A percentile compares a stretch with the other conserved stretches of the same genome.
Evolutionary conservation across 106 monocot species (phyloP).

Genomic region (Dioscorea zingiberensis): DNA sequence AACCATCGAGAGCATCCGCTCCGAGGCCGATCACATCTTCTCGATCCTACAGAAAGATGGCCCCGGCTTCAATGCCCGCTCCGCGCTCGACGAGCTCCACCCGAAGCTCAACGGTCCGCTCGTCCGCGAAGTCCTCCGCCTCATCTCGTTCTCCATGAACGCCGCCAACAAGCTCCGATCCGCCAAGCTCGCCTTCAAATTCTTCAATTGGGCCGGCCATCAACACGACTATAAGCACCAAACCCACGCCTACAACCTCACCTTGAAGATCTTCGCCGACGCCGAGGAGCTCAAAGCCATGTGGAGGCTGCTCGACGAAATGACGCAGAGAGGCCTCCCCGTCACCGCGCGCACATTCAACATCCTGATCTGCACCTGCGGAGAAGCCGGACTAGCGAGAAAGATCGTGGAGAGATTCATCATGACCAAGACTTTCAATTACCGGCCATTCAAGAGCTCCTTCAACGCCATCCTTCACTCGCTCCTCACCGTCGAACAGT

Average conservation of each 20-base stretch:
- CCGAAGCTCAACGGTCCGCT: slow-evolving; percentile 35
- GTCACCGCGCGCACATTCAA: slow-evolving; percentile 72
- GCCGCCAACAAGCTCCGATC: slow-evolving; percentile 37
- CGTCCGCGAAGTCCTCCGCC: slow-evolving; percentile 65
- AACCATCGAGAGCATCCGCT: not conserved
- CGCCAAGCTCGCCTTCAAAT: slow-evolving; percentile 68
- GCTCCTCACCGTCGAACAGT: slow-evolving; percentile 52
- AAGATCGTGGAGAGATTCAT: slow-evolving; percentile 73
- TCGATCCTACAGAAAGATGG: slow-evolving; percentile 62
- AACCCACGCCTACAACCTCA: slow-evolving; percentile 58
- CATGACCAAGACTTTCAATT: slow-evolving; percentile 65
- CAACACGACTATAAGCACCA: slow-evolving; percentile 49
- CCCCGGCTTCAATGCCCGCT: slow-evolving; percentile 48
- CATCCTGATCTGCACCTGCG: slow-evolving; percentile 54
- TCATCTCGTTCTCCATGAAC: slow-evolving; percentile 38
- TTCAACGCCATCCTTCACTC: slow-evolving; percentile 84
- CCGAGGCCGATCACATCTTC: slow-evolving; percentile 42
- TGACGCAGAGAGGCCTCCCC: slow-evolving; percentile 62
- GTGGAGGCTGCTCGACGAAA: slow-evolving; percentile 78
- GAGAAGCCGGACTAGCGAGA: slow-evolving; percentile 57
- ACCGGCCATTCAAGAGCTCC: slow-evolving; percentile 73
- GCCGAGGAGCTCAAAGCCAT: slow-evolving; percentile 69
- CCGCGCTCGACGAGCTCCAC: slow-evolving; percentile 48
- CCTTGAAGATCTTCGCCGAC: slow-evolving; percentile 69
- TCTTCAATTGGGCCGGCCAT: slow-evolving; percentile 70